Percentiles rank a stretch among this genome's conserved stretches.
These are phyloP conservation scores for Zygoascus biomembranicola DNA, from an alignment of 805 yeast genomes.

Conservation along the genomic window DNA sequence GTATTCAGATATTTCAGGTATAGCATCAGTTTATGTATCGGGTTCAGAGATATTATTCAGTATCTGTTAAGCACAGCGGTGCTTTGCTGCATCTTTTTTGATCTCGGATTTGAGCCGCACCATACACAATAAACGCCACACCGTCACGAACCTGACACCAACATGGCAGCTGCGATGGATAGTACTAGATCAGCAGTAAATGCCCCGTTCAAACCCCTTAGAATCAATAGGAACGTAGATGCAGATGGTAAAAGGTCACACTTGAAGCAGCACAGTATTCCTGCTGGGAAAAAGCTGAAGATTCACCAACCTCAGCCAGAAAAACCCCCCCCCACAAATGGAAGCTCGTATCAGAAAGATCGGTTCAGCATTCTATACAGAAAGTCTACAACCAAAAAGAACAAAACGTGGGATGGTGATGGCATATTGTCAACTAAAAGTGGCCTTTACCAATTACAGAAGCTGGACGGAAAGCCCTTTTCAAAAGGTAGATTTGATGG, in stretches of 20 bases:
- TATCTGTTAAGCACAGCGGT: no score
- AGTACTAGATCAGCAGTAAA: not conserved
- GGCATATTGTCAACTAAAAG: conserved; percentile 42
- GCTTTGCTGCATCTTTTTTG: no score
- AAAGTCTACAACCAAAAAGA: conserved; percentile 63
- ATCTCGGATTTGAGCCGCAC: no score
- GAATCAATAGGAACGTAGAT: not conserved
- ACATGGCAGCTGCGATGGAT: not conserved
- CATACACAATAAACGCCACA: not conserved
- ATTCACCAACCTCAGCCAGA: not conserved
- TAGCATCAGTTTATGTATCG: no score
- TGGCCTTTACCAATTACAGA: conserved; percentile 19
- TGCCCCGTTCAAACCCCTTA: conserved; percentile 7
- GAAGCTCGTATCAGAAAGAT: not conserved
- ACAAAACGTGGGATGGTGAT: conserved; percentile 94
- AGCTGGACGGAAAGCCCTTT: conserved; percentile 17
- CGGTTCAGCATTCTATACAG: conserved; percentile 27
- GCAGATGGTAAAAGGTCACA: not conserved
- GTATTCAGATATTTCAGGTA: no score
- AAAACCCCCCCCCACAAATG: not conserved
- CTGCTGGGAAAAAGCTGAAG: not conserved
- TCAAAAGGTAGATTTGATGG: not conserved
- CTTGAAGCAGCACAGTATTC: not conserved
- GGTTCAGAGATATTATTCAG: no score
- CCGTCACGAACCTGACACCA: not conserved